Evolutionary conservation across 78 protist species (phyloP).

Genomic region (Dictyostelium firmibasis): DNA sequence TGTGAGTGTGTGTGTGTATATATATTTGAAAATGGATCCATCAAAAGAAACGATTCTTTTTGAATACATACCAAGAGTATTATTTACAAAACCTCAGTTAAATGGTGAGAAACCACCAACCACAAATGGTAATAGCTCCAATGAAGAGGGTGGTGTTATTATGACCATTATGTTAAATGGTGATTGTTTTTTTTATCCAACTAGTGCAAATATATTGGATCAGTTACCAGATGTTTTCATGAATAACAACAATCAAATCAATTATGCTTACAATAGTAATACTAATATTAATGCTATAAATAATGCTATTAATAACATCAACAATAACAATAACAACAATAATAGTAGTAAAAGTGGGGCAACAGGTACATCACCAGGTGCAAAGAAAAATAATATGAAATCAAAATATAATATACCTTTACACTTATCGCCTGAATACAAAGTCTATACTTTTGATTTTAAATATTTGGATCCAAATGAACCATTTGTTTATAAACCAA

Average conservation of each 20-base stretch:
- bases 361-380: neutral
- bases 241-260: neutral
- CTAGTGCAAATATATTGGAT: constrained; percentile 20
- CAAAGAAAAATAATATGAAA: constrained; percentile 29
- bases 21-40: constrained; percentile 13
- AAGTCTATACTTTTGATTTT: constrained; percentile 11
- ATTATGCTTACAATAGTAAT: neutral
- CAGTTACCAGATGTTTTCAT: constrained; percentile 19
- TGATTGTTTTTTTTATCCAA: constrained; percentile 62
- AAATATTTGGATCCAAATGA: neutral
- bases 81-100: neutral
- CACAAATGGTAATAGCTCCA: neutral
- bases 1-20: neutral
- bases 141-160: constrained; percentile 23
- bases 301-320: no score
- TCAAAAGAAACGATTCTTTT: neutral
- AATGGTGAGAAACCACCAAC: neutral
- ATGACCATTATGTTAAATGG: constrained; percentile 71
- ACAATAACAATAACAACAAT: neutral
- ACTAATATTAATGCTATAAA: neutral
- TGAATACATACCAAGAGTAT: constrained; percentile 12
- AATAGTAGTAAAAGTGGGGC: neutral
- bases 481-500: neutral
- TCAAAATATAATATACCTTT: constrained; percentile 55
- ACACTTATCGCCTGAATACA: neutral